Conservation (phyloP, 2,329 filamentous ascomycete species). For the Colletotrichum tanaceti region DNA sequence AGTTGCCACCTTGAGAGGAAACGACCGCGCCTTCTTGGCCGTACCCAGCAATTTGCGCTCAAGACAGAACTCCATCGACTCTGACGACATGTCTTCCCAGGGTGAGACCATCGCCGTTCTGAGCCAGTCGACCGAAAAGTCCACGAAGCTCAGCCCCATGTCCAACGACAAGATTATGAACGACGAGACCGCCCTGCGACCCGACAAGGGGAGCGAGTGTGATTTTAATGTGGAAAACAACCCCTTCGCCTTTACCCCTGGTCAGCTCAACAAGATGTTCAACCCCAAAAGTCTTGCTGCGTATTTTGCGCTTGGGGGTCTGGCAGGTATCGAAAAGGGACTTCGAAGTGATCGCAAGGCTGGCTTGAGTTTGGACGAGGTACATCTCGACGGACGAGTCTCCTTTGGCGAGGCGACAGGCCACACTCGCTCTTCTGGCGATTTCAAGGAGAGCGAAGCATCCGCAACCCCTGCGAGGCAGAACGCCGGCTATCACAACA, state of each 20-base stretch:
- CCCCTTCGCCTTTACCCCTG: constrained; percentile 86
- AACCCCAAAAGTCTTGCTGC: constrained; percentile 89
- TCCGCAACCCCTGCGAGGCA: constrained; percentile 14
- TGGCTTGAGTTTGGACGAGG: constrained; percentile 83
- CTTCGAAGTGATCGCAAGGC: constrained; percentile 77
- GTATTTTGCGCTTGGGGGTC: constrained; percentile 82
- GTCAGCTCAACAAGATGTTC: constrained; percentile 86
- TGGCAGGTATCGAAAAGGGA: constrained; percentile 82
- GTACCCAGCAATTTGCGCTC: constrained; percentile 73
- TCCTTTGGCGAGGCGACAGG: constrained; percentile 77
- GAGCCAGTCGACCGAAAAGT: constrained; percentile 57
- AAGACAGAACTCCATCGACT: constrained; percentile 77
- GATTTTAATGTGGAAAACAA: constrained; percentile 84
- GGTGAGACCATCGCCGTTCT: constrained; percentile 70
- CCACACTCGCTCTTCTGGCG: constrained; percentile 33
- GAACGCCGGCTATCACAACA: constrained; percentile 1
- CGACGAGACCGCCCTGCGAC: constrained; percentile 76
- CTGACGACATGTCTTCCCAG: constrained; percentile 70
- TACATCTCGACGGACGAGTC: constrained; percentile 70
- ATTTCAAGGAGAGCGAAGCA: constrained; percentile 33
- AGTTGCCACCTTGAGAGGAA: constrained; percentile 56
- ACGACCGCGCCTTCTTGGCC: constrained; percentile 68
- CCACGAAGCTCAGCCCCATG: constrained; percentile 54
- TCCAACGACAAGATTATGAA: constrained; percentile 69
- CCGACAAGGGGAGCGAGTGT: constrained; percentile 79